phyloP scores from a whole-genome alignment of 768 basidiomycete species.

The Mycena metata region DNA sequence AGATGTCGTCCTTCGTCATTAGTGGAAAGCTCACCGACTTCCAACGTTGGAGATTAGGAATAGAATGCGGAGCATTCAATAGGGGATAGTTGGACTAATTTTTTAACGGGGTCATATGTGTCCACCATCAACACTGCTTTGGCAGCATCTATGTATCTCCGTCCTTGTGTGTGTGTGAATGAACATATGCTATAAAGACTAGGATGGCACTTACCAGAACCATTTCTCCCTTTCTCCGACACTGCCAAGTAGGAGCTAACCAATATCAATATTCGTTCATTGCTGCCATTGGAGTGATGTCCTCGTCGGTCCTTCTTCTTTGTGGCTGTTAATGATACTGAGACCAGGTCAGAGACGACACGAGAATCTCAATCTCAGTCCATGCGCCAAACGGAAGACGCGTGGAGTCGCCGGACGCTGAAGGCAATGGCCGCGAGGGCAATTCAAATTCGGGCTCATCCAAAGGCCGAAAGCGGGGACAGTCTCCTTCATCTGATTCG shows the following conservation, averaged over 20 bases:
- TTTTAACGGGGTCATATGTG: background rate
- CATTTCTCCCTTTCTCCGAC: background rate
- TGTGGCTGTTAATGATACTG: background rate
- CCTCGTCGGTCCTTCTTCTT: conserved; percentile 11
- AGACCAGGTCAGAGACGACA: background rate
- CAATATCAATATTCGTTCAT: background rate
- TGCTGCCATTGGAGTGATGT: background rate
- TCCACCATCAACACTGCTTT: conserved; percentile 4
- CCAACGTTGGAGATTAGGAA: background rate
- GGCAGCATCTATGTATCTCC: conserved; percentile 5
- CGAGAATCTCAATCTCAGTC: conserved; percentile 1
- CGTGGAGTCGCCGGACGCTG: background rate
- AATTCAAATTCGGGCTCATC: background rate
- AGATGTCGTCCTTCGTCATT: no score
- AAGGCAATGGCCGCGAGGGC: background rate
- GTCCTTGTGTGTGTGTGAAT: conserved; percentile 1
- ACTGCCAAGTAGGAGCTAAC: background rate
- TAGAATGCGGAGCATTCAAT: no score
- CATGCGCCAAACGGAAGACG: conserved; percentile 13
- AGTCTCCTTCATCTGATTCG: background rate
- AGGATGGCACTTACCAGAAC: background rate
- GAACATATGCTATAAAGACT: background rate
- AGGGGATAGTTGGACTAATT: no score
- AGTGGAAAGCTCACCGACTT: no score
- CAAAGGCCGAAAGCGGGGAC: conserved; percentile 10